Base-by-base conservation (phyloP, 2,329 filamentous ascomycete species). In the Xylariaceae sp. region DNA sequence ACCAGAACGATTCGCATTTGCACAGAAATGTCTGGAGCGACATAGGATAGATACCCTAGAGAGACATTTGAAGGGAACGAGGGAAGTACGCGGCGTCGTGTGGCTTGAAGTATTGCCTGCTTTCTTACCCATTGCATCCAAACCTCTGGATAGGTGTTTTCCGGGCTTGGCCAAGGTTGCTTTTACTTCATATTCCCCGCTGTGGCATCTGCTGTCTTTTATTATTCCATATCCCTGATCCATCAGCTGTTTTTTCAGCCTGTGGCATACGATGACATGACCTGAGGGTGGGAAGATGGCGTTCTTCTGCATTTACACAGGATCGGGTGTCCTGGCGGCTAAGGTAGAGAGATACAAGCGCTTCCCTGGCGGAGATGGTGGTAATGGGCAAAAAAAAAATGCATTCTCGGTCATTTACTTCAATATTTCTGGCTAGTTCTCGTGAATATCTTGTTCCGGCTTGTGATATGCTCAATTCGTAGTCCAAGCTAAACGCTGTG, bases 281-380 rank as follows among this genome's bases (percentile, higher is more conserved):
- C 48, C 37, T 50, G 55, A 50, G 53, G 20, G 48, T 50, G n/a
- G 40, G 50, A 49, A 46, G 49, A 40, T 32, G 50, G 48, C 41
- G 40, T 49, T 58, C 21, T 42, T 55, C 44, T 53, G 58, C 58
- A 60, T 60, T 61, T 59, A 50, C 58, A 59, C 26, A 33, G 40
- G 52, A 24, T 32, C 32, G 37, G 48, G 51, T 50, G 55, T 52
- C 55, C 18, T 45, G 45, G 42, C 39, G 29, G 35, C 26, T 43
- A 52, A 53, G 47, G 35, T 58, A 58, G 55, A 54, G 41, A 50
- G 51, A 41, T n/a, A n/a, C 26, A 39, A 41, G 29, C 27, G 20
- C 49, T 46, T 36, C 40, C 55, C 33, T 20, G 36, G 36, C 30
- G 40, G 43, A 41, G 30, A 57, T 45, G 43, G 36, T 30, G 44